Base-by-base conservation (phyloP, 164 flowering plant species). In the Berberis thunbergii region DNA sequence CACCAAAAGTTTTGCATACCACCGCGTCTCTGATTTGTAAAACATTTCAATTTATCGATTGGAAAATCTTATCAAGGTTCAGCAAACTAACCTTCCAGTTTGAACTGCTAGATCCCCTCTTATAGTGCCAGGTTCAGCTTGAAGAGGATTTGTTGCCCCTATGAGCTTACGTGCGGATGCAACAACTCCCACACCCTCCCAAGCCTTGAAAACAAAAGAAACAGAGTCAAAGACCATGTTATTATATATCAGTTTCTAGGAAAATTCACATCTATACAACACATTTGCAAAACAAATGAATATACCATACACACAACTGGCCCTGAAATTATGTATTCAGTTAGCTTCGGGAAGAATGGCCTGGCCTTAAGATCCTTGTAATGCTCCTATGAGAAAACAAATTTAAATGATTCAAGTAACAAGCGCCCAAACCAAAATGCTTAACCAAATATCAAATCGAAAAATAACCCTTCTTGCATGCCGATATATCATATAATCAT, bases 181-280 rank as follows among this genome's bases (percentile, higher is more conserved):
- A 73, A 94, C 94, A 60, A 91, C 92, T 52, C 99, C 99, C 62
- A 83, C 82, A 64, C 99, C 99, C 70, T 94, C 96, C 97, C 99
- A 94, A 53, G 94, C 97, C 99, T 94, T 64, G 54, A 43, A 54
- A 70, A 42, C 64, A 73, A 11, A 64, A 65, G 50, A 61, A 42
- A 58, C 43, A 70, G 2, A 40, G 26, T 6, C 38, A 26, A 58
- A 0, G 4, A 52, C 4, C 12, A 9, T 6, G 49, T 26, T 10
- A 38, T 4, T 1, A 52, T 26, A 26, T 26, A 1, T 52, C 11
- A 7, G 11, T 2, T 50, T 4, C 12, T 7, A 52, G 4, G 11
- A 26, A 52, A 26, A 0, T 26, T 26, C 0, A 26, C 10, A 52
- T 10, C 1, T 26, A 7, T 52, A 9, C 8, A 42, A 50, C 43